phyloP scores from a whole-genome alignment of 2,329 filamentous ascomycete species.

The Colletotrichum lupini region DNA sequence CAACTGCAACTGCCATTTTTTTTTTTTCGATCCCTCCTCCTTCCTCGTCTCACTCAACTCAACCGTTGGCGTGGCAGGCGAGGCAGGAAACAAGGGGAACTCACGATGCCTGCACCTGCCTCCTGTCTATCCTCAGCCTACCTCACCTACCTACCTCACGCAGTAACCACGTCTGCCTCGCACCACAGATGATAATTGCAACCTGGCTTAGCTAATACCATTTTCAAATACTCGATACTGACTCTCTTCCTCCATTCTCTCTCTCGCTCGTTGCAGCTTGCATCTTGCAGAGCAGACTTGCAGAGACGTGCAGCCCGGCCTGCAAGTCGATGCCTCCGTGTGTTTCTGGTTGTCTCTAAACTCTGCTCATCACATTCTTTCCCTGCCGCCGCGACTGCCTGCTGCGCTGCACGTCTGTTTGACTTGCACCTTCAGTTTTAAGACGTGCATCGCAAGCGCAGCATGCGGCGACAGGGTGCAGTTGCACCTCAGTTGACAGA shows the following conservation, averaged over 20 bases:
- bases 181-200: neutral
- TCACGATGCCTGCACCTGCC: constrained; percentile 23
- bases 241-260: constrained; percentile 2
- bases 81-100: constrained; percentile 16
- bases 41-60: neutral
- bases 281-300: neutral
- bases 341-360: constrained; percentile 29
- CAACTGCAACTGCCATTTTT: neutral
- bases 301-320: neutral
- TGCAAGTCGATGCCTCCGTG: neutral
- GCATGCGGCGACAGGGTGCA: constrained; percentile 27
- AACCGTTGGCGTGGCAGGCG: neutral
- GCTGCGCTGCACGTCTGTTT: constrained; percentile 30
- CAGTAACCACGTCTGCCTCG: neutral
- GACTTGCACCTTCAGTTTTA: constrained; percentile 26
- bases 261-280: neutral
- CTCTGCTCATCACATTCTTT: constrained; percentile 20
- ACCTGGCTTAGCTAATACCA: neutral
- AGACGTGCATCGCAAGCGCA: constrained; percentile 32
- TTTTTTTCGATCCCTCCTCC: neutral
- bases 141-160: no score
- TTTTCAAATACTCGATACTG: neutral
- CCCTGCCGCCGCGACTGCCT: neutral
- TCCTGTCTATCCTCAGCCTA: neutral
- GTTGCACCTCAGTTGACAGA: neutral